phyloP scores from a whole-genome alignment of 2,329 filamentous ascomycete genomes.

The Paraphoma chrysanthemicola region DNA sequence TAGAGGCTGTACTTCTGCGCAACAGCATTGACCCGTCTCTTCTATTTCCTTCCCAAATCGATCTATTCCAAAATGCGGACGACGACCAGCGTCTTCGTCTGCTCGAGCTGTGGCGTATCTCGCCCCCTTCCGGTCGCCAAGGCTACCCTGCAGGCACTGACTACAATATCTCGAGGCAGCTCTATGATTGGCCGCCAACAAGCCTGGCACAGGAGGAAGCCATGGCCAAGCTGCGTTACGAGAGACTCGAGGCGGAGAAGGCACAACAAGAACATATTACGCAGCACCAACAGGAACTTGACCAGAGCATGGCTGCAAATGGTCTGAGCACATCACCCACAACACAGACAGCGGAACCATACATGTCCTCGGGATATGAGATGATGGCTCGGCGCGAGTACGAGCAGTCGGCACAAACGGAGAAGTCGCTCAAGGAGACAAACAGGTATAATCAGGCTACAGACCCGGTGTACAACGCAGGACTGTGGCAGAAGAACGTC shows the following conservation, averaged over 20 bases:
- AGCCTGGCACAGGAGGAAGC: constrained; percentile 63
- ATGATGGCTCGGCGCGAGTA: constrained; percentile 70
- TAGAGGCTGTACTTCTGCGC: constrained; percentile 66
- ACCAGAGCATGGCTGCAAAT: constrained; percentile 35
- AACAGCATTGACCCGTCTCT: constrained; percentile 73
- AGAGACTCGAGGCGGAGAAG: constrained; percentile 50
- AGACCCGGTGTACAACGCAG: constrained; percentile 71
- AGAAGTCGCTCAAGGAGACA: constrained; percentile 36
- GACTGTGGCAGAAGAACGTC: constrained; percentile 57
- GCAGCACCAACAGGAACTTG: constrained; percentile 34
- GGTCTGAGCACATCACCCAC: constrained; percentile 26
- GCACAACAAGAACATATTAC: constrained; percentile 38
- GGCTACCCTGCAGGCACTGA: constrained; percentile 47
- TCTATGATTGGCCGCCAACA: constrained; percentile 62
- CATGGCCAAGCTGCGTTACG: constrained; percentile 66
- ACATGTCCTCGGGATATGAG: constrained; percentile 84
- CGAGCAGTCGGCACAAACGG: constrained; percentile 56
- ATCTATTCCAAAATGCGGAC: constrained; percentile 79
- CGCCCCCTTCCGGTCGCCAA: constrained; percentile 63
- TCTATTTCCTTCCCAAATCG: constrained; percentile 76
- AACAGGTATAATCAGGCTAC: constrained; percentile 63
- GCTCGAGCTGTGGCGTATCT: constrained; percentile 85
- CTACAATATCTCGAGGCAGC: constrained; percentile 51
- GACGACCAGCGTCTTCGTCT: constrained; percentile 75
- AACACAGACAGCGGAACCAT: constrained; percentile 70